Percentiles rank a stretch among this genome's conserved stretches.
phyloP scores from a whole-genome alignment of 73 alveolate genomes.

The Paramecium sonneborni region DNA sequence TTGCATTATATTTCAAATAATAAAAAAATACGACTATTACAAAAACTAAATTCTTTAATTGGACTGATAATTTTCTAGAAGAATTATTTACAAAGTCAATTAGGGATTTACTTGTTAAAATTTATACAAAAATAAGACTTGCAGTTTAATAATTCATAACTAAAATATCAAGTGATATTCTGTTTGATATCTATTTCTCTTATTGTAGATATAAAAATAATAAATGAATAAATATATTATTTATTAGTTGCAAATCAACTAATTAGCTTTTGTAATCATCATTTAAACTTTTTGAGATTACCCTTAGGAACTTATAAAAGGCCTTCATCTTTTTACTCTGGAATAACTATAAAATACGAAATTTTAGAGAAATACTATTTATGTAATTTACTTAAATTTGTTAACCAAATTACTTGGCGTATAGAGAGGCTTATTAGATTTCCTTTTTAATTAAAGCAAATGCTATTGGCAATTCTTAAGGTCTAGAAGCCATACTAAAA shows the following conservation, averaged over 20 bases:
- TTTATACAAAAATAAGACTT: no score
- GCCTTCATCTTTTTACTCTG: constrained; percentile 8
- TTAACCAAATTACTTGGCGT: no score
- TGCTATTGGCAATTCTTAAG: not conserved
- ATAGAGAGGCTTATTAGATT: not conserved
- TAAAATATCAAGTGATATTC: no score
- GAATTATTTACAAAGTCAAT: no score
- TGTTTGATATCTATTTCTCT: no score
- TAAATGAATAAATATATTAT: not conserved
- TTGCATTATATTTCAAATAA: no score
- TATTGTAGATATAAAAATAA: no score
- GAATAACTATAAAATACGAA: not conserved
- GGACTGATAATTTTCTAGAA: no score
- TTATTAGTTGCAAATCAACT: not conserved
- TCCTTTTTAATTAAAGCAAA: not conserved
- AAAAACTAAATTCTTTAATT: no score
- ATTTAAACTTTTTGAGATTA: not conserved
- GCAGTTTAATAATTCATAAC: no score
- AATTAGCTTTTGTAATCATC: not conserved
- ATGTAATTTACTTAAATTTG: not conserved
- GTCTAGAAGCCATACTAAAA: not conserved
- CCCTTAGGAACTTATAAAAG: not conserved
- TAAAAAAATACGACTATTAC: no score
- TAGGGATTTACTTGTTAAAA: no score
- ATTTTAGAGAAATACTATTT: not conserved